Evolutionary conservation across 129 eudicot genomes (phyloP).

Genomic region (Arctium minus): DNA sequence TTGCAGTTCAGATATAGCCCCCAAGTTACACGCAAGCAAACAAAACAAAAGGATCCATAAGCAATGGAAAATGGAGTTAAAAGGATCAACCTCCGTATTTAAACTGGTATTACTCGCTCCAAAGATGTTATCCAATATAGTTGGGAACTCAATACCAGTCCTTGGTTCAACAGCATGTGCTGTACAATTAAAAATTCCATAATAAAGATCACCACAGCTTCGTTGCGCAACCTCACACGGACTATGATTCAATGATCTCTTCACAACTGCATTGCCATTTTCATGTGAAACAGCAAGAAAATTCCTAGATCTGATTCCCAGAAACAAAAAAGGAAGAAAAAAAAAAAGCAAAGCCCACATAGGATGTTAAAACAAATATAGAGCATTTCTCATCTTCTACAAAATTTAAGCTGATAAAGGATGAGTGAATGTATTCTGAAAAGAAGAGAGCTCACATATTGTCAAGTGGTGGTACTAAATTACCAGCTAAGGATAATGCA

Average conservation of each 20-base stretch:
- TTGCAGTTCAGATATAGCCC: too few species aligned
- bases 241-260: constrained; percentile 41
- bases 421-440: not conserved
- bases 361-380: not conserved
- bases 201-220: constrained; percentile 40
- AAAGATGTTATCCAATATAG: constrained; percentile 46
- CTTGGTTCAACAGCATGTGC: constrained; percentile 63
- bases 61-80: constrained; percentile 2
- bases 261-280: constrained; percentile 27
- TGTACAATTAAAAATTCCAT: constrained; percentile 32
- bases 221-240: constrained; percentile 58
- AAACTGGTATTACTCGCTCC: constrained; percentile 52
- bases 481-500: constrained; percentile 64
- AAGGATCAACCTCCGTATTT: constrained; percentile 61
- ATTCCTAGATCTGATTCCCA: constrained; percentile 44
- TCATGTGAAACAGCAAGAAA: constrained; percentile 53
- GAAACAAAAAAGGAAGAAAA: not conserved
- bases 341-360: not conserved
- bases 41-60: not conserved
- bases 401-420: not conserved
- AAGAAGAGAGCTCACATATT: constrained; percentile 49
- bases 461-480: constrained; percentile 58
- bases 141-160: constrained; percentile 93
- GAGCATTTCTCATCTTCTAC: not conserved
- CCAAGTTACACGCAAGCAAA: too few species aligned